phyloP scores from a whole-genome alignment of 768 basidiomycete genomes.

The Boletus rubroflammeus region DNA sequence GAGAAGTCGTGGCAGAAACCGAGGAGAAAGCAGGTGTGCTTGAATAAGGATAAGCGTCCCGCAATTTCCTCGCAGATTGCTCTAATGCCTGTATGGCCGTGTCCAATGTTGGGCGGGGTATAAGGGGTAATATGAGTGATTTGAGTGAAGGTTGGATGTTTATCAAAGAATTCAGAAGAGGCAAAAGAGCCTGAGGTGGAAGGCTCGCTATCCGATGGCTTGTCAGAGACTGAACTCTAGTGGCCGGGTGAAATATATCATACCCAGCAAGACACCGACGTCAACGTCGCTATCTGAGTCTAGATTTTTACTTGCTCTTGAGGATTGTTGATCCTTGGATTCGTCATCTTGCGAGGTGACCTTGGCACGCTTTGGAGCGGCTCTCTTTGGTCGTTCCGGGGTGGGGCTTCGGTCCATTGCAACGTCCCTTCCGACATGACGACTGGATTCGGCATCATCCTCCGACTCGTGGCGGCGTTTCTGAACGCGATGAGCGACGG shows the following conservation, averaged over 20 bases:
- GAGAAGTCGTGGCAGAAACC: conserved; percentile 33
- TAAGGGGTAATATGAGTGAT: conserved; percentile 65
- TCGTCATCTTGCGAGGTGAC: conserved; percentile 24
- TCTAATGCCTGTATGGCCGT: conserved; percentile 66
- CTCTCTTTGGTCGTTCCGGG: conserved; percentile 71
- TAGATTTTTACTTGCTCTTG: conserved; percentile 48
- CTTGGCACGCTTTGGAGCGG: conserved; percentile 60
- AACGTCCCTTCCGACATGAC: conserved; percentile 46
- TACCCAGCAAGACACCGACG: conserved; percentile 78
- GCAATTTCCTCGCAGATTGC: conserved; percentile 66
- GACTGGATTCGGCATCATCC: conserved; percentile 52
- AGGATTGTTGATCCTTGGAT: conserved; percentile 39
- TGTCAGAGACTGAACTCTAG: conserved; percentile 6
- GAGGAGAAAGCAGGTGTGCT: conserved; percentile 37
- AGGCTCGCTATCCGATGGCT: conserved; percentile 56
- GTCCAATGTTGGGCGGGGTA: conserved; percentile 81
- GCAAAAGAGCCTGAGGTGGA: conserved; percentile 72
- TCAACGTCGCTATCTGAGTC: conserved; percentile 49
- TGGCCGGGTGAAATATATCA: conserved; percentile 22
- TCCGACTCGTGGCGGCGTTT: conserved; percentile 70
- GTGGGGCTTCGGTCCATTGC: conserved; percentile 86
- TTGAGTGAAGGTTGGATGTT: conserved; percentile 68
- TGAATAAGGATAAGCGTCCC: conserved; percentile 83
- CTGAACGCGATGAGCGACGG: conserved; percentile 40
- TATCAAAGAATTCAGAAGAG: conserved; percentile 67